A percentile compares a stretch with the other conserved stretches of the same genome.
Evolutionary conservation across 768 basidiomycete species (phyloP).

Genomic region (Kwoniella sp.): DNA sequence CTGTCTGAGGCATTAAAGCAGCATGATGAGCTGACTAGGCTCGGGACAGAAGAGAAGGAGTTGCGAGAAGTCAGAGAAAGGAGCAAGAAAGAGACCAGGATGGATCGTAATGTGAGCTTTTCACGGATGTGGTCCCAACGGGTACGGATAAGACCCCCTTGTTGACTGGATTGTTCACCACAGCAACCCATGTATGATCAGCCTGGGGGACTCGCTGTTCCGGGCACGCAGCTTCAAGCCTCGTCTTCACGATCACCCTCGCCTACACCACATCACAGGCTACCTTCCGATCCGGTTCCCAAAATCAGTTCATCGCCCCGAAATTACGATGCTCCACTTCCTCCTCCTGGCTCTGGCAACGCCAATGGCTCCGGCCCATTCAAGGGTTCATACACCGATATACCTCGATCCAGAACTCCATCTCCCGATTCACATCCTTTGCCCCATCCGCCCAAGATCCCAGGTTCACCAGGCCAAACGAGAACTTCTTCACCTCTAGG

Average conservation of each 20-base stretch:
- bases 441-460: slow-evolving; percentile 31
- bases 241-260: slow-evolving; percentile 54
- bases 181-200: slow-evolving; percentile 14
- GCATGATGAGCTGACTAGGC: slow-evolving; percentile 74
- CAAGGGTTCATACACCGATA: slow-evolving; percentile 6
- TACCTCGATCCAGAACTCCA: slow-evolving; percentile 66
- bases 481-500: slow-evolving; percentile 31
- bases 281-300: slow-evolving; percentile 24
- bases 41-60: slow-evolving; percentile 63
- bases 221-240: slow-evolving; percentile 33
- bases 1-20: slow-evolving; percentile 69
- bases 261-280: slow-evolving; percentile 33
- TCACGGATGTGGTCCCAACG: slow-evolving; percentile 1
- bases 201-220: slow-evolving; percentile 46
- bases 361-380: slow-evolving; percentile 23
- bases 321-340: slow-evolving; percentile 19
- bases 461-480: slow-evolving; percentile 19
- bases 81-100: slow-evolving; percentile 68
- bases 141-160: too few relatives aligned
- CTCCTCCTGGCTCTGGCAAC: slow-evolving; percentile 10
- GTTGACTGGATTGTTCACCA: neutral
- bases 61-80: slow-evolving; percentile 68
- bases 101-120: slow-evolving; percentile 67
- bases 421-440: slow-evolving; percentile 61
- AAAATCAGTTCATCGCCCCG: slow-evolving; percentile 49